A percentile compares a stretch with the other conserved stretches of the same genome.
These are phyloP conservation scores for Talaromyces atroroseus DNA, from an alignment of 2,329 filamentous ascomycete species.

Conservation along the genomic window DNA sequence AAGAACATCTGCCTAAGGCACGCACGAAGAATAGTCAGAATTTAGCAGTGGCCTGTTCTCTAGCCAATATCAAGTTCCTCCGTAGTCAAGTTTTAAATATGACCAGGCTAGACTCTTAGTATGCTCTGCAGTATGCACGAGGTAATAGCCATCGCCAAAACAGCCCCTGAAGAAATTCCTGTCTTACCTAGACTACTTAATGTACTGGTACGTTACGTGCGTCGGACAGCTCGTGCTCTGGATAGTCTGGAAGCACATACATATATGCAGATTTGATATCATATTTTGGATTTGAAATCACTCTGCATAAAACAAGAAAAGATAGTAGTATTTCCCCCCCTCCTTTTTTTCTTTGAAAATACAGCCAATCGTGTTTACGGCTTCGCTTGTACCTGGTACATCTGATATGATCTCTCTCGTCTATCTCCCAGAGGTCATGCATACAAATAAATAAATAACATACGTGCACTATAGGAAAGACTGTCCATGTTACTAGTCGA, in stretches of 20 bases:
- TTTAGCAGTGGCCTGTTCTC: not conserved
- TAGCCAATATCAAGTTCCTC: not conserved
- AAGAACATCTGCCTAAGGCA: not conserved
- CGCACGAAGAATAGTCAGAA: not conserved
- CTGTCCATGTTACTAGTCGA: not conserved
- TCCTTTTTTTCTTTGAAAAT: not conserved
- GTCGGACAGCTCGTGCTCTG: not conserved
- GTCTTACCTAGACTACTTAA: not conserved
- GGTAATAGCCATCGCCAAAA: no score
- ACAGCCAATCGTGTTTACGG: not conserved
- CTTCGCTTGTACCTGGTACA: not conserved
- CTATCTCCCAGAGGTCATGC: not conserved
- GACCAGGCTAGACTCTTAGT: not conserved
- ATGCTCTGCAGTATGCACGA: not conserved
- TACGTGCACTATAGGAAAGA: not conserved
- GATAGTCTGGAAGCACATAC: not conserved
- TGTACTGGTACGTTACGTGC: not conserved
- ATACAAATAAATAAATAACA: not conserved
- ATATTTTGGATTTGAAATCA: not conserved
- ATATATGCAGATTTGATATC: not conserved
- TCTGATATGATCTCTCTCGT: not conserved
- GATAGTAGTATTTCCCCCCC: not conserved
- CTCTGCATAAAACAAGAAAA: not conserved
- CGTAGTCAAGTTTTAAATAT: not conserved
- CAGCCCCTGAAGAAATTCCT: no score